These are phyloP conservation scores for Globisporangium yorkense DNA, from an alignment of 352 stramenopile species.

Conservation along the genomic window DNA sequence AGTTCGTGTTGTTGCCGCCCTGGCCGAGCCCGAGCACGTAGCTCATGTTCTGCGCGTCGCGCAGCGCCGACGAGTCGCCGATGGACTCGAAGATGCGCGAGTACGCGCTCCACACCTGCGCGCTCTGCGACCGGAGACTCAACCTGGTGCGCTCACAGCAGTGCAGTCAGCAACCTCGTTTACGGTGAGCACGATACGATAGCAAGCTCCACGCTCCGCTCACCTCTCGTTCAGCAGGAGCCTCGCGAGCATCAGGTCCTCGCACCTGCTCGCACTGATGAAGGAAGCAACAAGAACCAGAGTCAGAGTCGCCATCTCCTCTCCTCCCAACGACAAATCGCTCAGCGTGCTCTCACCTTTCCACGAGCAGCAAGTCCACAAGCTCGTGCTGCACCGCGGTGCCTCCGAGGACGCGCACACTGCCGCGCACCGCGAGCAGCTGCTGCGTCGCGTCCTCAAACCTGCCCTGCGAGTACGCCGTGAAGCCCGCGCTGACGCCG, in stretches of 20 bases:
- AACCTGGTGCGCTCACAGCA: constrained; percentile 23
- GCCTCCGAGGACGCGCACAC: constrained; percentile 63
- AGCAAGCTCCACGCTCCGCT: not conserved
- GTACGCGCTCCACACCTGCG: constrained; percentile 76
- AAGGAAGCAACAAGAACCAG: not conserved
- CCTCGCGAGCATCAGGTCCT: constrained; percentile 62
- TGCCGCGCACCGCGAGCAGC: constrained; percentile 56
- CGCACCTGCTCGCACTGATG: constrained; percentile 59
- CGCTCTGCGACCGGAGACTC: constrained; percentile 66
- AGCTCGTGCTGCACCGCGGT: constrained; percentile 71
- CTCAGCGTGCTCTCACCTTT: constrained; percentile 37
- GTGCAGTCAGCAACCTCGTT: not conserved
- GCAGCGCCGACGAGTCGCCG: constrained; percentile 65
- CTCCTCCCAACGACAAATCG: not conserved
- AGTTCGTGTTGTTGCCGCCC: constrained; percentile 72
- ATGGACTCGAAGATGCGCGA: constrained; percentile 63
- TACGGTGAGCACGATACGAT: not conserved
- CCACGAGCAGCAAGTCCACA: constrained; percentile 67
- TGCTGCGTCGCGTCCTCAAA: constrained; percentile 52
- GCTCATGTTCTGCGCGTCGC: constrained; percentile 85
- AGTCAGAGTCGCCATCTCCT: not conserved
- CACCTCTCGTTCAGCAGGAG: constrained; percentile 82
- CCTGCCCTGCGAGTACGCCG: constrained; percentile 53
- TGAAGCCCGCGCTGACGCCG: constrained; percentile 57
- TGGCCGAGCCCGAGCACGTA: constrained; percentile 81